Conservation (phyloP, 2,329 filamentous ascomycete genomes). For the Bertia moriformis region DNA sequence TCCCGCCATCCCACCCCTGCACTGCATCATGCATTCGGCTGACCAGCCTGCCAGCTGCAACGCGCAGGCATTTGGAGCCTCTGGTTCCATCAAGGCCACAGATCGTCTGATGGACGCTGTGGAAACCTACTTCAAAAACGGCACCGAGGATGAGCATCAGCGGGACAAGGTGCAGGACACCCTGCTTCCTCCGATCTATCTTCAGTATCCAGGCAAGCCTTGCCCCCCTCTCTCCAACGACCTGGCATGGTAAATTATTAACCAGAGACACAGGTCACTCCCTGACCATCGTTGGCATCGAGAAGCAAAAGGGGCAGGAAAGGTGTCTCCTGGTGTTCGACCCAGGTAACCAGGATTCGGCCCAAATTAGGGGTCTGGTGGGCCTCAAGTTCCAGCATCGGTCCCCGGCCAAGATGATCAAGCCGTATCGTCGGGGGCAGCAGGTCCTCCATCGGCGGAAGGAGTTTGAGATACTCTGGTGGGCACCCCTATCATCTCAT, state of each 20-base stretch:
- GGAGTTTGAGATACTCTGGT: conserved; percentile 71
- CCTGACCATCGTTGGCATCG: conserved; percentile 75
- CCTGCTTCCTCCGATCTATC: conserved; percentile 67
- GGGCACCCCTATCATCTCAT: too few relatives aligned
- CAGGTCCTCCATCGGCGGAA: conserved; percentile 55
- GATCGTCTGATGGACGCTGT: conserved; percentile 50
- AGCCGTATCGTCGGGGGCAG: conserved; percentile 56
- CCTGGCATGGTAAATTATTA: not conserved
- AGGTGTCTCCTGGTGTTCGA: conserved; percentile 74
- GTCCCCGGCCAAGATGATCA: conserved; percentile 6
- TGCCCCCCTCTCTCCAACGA: not conserved
- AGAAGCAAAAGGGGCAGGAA: conserved; percentile 48
- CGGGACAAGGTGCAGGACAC: conserved; percentile 55
- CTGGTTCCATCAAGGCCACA: conserved; percentile 12
- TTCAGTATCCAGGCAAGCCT: conserved; percentile 60
- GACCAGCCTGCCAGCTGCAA: conserved; percentile 45
- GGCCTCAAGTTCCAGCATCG: conserved; percentile 23
- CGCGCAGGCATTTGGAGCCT: conserved; percentile 35
- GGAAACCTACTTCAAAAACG: conserved; percentile 60
- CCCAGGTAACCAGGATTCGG: conserved; percentile 62
- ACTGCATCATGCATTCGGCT: conserved; percentile 3
- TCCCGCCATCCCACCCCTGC: not conserved
- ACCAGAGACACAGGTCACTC: conserved; percentile 53
- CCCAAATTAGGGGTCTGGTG: conserved; percentile 43
- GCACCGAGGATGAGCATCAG: conserved; percentile 24